Evolutionary conservation across 1,284 basidiomycete species (phyloP).

Genomic region (Ganoderma lucidum): DNA sequence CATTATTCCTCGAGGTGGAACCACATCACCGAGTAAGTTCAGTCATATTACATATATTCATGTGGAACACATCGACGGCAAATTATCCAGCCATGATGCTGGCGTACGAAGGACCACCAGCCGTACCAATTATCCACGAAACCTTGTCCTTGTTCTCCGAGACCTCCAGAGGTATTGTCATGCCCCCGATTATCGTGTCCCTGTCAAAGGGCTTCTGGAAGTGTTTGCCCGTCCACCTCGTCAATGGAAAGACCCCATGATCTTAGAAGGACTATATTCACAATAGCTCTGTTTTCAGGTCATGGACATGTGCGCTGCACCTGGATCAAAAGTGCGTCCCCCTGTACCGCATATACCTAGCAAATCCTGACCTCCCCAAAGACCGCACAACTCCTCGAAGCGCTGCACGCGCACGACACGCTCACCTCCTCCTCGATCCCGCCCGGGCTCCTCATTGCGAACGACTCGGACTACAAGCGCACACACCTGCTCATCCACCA

Average conservation of each 20-base stretch:
- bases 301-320: slow-evolving; percentile 99
- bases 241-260: not conserved
- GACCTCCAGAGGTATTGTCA: no score
- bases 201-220: not conserved
- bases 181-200: not conserved
- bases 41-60: not conserved
- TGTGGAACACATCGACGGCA: not conserved
- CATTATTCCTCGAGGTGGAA: slow-evolving; percentile 93
- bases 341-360: not conserved
- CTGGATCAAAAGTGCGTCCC: slow-evolving; percentile 85
- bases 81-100: not conserved
- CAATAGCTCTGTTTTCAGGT: slow-evolving; percentile 57
- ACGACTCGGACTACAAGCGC: slow-evolving; percentile 93
- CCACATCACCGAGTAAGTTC: slow-evolving; percentile 82
- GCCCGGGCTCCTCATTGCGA: slow-evolving; percentile 85
- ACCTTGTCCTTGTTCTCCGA: not conserved
- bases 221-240: not conserved
- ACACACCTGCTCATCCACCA: slow-evolving; percentile 98
- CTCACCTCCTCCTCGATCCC: slow-evolving; percentile 70
- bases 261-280: not conserved
- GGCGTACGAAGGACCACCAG: not conserved
- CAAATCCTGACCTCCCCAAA: slow-evolving; percentile 36
- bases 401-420: slow-evolving; percentile 78
- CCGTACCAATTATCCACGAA: not conserved
- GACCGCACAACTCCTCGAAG: slow-evolving; percentile 93